Evolutionary conservation across 352 stramenopile genomes (phyloP).

Genomic region (Phytopythium ostracodes): DNA sequence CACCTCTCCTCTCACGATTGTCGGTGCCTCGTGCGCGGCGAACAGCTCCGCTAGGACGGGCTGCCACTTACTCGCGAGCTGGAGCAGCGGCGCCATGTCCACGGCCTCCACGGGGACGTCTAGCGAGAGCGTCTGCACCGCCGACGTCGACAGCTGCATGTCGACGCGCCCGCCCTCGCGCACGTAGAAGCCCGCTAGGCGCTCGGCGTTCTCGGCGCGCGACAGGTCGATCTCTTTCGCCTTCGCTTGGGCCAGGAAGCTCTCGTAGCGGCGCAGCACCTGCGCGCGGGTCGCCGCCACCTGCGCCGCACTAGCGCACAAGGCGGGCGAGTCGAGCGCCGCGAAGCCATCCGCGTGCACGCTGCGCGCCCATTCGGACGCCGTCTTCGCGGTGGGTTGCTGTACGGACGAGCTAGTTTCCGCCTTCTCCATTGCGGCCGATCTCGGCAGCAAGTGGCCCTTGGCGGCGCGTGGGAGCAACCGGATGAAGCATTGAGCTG

Average conservation of each 20-base stretch:
- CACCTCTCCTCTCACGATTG: not conserved
- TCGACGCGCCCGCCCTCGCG: slow-evolving; percentile 65
- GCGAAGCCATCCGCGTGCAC: slow-evolving; percentile 54
- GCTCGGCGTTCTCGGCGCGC: slow-evolving; percentile 38
- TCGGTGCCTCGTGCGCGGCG: slow-evolving; percentile 8
- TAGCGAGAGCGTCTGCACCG: slow-evolving; percentile 13
- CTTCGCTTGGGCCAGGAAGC: slow-evolving; percentile 26
- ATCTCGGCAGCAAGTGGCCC: not conserved
- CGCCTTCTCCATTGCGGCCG: not conserved
- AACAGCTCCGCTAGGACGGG: slow-evolving; percentile 19
- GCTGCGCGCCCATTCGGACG: slow-evolving; percentile 10
- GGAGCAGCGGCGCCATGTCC: slow-evolving; percentile 22
- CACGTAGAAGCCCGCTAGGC: slow-evolving; percentile 65
- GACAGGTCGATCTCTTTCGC: slow-evolving; percentile 27
- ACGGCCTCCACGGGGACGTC: slow-evolving; percentile 11
- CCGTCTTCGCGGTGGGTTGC: not conserved
- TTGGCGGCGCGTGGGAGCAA: not conserved
- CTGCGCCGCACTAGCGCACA: slow-evolving; percentile 8
- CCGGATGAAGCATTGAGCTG: too few species aligned
- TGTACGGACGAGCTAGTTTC: not conserved
- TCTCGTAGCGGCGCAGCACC: slow-evolving; percentile 34
- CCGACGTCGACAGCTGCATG: slow-evolving; percentile 45
- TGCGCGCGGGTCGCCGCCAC: slow-evolving; percentile 19
- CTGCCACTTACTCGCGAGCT: slow-evolving; percentile 31
- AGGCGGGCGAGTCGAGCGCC: slow-evolving; percentile 20